Evolutionary conservation across 257 asterid species (phyloP), one percentile per base, ranked within the genome.

Genomic region (Nicotiana noctiflora): DNA sequence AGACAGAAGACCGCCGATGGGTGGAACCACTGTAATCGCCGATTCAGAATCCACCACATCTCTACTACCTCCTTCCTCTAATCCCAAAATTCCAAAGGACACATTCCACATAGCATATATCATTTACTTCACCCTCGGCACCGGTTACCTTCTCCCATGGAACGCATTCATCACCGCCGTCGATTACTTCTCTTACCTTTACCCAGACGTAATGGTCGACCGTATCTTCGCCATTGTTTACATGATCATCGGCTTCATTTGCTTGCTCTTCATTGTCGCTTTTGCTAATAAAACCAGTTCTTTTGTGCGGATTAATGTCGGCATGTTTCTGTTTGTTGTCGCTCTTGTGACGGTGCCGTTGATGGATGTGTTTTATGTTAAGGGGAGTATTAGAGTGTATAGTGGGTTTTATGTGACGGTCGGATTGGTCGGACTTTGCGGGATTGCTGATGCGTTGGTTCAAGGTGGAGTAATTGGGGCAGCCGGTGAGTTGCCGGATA

Each of bases 101-200:
- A 76, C 92, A 3, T 93, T 95, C 89, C 88, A 93, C 82, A 51
- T 95, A 0, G 99, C 98, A 18, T 95, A 93, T 91, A 87, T 92
- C 61, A 87, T 89, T 68, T 93, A 93, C 91, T 95, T 93, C 90
- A 91, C 95, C 1, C 81, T 95, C 40, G 99, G 99, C 56, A 29
- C 89, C 0, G 98, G 99, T 2, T 93, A 92, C 68, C 97, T 95
- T 63, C 87, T 95, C 75, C 98, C 98, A 32, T 95, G 99, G 99
- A 95, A 95, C 83, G 97, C 99, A 21, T 93, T 95, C 94, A 89
- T 93, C 93, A 95, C 97, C 8, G 98, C 97, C 90, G 98, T 95
- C 64, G 99, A 95, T 88, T 95, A 95, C 88, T 95, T 95, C 90
- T 53, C 86, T 66, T 90, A 88, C 89, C 97, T 95, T 44, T 95